These are phyloP conservation scores for Moesziomyces aphidis DNA, from an alignment of 1,284 basidiomycete species.

Conservation along the genomic window DNA sequence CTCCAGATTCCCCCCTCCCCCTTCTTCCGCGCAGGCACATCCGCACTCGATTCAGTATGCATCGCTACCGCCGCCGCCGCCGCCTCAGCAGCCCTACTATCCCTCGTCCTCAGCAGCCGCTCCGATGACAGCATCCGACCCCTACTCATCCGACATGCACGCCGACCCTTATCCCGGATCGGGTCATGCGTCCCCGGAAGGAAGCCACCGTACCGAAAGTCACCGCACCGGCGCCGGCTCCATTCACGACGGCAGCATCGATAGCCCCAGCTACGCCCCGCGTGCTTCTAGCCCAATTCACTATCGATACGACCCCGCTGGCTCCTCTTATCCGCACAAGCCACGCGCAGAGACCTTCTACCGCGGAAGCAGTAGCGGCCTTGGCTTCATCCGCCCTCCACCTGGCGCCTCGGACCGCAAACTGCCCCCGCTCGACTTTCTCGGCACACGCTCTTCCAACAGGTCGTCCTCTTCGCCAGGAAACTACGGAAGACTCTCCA, in stretches of 20 bases:
- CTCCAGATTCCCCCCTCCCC: slow-evolving; percentile 9
- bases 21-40: not conserved
- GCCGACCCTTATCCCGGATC: slow-evolving; percentile 14
- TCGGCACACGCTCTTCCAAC: slow-evolving; percentile 12
- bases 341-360: slow-evolving; percentile 35
- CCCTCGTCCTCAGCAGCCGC: not conserved
- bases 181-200: slow-evolving; percentile 17
- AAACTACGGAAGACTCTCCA: slow-evolving; percentile 28
- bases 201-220: slow-evolving; percentile 23
- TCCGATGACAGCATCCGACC: not conserved
- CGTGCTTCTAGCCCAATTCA: slow-evolving; percentile 18
- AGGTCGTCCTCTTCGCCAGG: slow-evolving; percentile 26
- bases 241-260: slow-evolving; percentile 23
- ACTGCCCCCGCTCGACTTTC: slow-evolving; percentile 32
- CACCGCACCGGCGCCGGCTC: slow-evolving; percentile 18
- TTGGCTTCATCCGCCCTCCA: slow-evolving; percentile 35
- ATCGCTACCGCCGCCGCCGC: slow-evolving; percentile 3
- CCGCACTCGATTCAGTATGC: slow-evolving; percentile 3
- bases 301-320: slow-evolving; percentile 29
- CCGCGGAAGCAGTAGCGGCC: slow-evolving; percentile 41
- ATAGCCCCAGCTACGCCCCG: slow-evolving; percentile 24
- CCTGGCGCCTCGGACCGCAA: slow-evolving; percentile 18
- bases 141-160: slow-evolving; percentile 4
- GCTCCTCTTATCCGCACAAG: slow-evolving; percentile 10
- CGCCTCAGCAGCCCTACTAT: not conserved